Percentiles rank a stretch among this genome's conserved stretches.
Conservation (phyloP, 805 yeast species). For the Ogataea angusta region DNA sequence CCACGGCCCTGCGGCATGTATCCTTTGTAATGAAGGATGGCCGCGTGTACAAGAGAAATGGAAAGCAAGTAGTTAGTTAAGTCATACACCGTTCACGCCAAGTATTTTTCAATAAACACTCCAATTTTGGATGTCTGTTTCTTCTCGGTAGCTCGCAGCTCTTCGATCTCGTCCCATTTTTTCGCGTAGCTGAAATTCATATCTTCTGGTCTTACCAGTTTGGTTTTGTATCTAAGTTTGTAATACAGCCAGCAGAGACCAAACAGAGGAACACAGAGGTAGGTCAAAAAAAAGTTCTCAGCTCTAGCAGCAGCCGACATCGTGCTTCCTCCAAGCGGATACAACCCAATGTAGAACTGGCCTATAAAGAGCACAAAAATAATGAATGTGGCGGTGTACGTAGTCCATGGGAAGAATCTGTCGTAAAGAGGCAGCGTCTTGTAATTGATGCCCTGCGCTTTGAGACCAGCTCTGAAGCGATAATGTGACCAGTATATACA, state of each 20-base stretch:
- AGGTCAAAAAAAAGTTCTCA: constrained; percentile 53
- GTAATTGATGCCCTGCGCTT: constrained; percentile 45
- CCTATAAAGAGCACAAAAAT: constrained; percentile 52
- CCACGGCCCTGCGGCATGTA: constrained; percentile 17
- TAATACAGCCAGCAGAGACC: constrained; percentile 52
- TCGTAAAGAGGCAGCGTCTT: constrained; percentile 42
- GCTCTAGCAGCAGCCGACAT: constrained; percentile 39
- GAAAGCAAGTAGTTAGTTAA: neutral
- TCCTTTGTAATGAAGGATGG: constrained; percentile 31
- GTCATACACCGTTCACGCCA: constrained; percentile 9
- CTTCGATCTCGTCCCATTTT: constrained; percentile 25
- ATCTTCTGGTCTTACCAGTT: constrained; percentile 30
- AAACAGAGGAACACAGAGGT: constrained; percentile 58
- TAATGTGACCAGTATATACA: constrained; percentile 54
- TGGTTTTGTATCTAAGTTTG: constrained; percentile 46
- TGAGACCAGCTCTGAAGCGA: constrained; percentile 57
- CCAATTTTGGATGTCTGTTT: constrained; percentile 8
- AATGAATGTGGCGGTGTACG: constrained; percentile 32
- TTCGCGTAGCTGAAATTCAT: constrained; percentile 37
- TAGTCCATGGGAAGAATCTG: constrained; percentile 54
- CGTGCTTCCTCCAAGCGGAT: constrained; percentile 46
- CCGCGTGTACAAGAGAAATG: constrained; percentile 20
- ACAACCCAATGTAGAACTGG: constrained; percentile 65
- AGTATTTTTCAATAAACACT: constrained; percentile 16
- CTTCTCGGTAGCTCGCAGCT: constrained; percentile 15